Conservation (phyloP, 257 asterid genomes). For the Solanum okadae region DNA sequence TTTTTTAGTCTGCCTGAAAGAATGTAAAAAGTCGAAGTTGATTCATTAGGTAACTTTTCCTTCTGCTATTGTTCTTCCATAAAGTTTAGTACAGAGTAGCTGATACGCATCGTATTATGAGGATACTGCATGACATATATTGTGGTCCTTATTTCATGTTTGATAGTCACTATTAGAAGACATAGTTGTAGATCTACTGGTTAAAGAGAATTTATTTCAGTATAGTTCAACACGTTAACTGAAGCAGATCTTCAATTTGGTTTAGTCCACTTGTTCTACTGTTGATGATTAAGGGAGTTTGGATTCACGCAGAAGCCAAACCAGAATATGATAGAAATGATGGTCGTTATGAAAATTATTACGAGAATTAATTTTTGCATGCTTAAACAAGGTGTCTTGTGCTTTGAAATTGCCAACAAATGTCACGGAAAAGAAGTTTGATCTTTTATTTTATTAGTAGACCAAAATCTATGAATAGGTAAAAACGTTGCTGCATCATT, state of each 20-base stretch:
- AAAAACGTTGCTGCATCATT: neutral
- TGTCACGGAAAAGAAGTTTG: neutral
- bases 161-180: neutral
- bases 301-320: neutral
- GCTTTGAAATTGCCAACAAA: neutral
- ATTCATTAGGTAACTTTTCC: neutral
- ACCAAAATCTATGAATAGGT: neutral
- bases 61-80: neutral
- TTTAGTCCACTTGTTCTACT: neutral
- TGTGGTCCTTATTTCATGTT: neutral
- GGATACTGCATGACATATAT: neutral
- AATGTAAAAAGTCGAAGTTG: neutral
- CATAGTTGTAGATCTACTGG: neutral
- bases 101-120: neutral
- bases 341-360: neutral
- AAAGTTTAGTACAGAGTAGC: neutral
- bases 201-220: neutral
- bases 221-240: too few relatives aligned
- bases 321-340: neutral
- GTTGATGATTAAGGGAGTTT: neutral
- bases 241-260: neutral
- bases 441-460: neutral
- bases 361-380: neutral
- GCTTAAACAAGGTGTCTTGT: neutral
- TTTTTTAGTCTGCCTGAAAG: neutral